Base-by-base conservation (phyloP, 768 basidiomycete genomes). In the Hygrophorus russula region DNA sequence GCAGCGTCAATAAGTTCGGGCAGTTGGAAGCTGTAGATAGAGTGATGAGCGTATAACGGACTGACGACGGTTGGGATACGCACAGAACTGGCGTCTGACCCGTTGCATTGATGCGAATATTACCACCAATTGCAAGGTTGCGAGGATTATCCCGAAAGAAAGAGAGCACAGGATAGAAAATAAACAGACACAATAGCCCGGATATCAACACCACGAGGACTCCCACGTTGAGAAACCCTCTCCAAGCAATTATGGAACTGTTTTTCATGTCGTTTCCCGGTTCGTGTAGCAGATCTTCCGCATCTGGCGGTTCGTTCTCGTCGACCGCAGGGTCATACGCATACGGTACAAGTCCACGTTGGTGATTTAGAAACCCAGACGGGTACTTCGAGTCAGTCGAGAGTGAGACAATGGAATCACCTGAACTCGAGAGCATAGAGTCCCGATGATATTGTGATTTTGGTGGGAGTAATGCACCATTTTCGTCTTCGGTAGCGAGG, bases 251-350 rank as follows among this genome's bases (percentile, higher is more conserved):
- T 58, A 12, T 55, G 55, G 31, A 48, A 42, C 33, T 41, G 19
- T 8, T 11, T n/a, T 39, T 41, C 36, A 59, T 49, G 38, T 55
- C 46, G 6, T 55, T 42, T 12, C 51, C 59, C 20, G 70, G 78
- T 46, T 83, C 78, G 54, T 92, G 85, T 29, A 92, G 58, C 15
- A 73, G 56, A 54, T 92, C 90, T 53, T 91, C 89, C 12, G 81
- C 80, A 55, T 85, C 82, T 1, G 65, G 62, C 0, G 66, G 71
- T n/a, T 69, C 68, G 46, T 69, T 59, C 49, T 68, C 63, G 52
- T 85, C 82, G 13, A 64, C 30, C 3, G 63, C 65, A 0, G 83
- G 84, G 52, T 85, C 82, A 53, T 82, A 85, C 10, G 69, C 80
- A 53, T 84, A 87, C 1, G 84, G 73, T 0, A 85, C 63, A 24